phyloP scores from a whole-genome alignment of 2,329 filamentous ascomycete species.

The Exophiala xenobiotica region DNA sequence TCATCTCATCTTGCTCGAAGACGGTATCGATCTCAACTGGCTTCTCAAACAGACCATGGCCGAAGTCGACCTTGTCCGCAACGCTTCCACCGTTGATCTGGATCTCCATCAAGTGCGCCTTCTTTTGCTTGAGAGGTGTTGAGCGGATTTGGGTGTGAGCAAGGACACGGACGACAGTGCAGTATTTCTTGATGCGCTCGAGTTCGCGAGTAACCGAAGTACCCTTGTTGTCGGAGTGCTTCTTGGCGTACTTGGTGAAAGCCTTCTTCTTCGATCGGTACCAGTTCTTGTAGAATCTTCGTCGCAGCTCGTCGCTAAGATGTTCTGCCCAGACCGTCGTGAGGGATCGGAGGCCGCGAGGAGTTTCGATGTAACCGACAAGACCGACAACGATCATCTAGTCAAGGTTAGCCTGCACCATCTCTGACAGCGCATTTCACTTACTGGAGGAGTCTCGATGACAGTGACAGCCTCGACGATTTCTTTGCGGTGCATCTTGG shows the following conservation, averaged over 20 bases:
- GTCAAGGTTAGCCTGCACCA: constrained; percentile 27
- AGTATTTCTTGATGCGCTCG: constrained; percentile 99
- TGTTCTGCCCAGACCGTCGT: constrained; percentile 99
- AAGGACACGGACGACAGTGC: constrained; percentile 97
- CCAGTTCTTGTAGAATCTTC: constrained; percentile 99
- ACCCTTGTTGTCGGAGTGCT: constrained; percentile 92
- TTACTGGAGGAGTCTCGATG: constrained; percentile 93
- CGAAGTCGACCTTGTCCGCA: constrained; percentile 96
- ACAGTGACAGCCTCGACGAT: constrained; percentile 84
- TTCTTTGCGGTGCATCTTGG: constrained; percentile 99
- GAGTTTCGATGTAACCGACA: constrained; percentile 99
- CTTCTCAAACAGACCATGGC: constrained; percentile 98
- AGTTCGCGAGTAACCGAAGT: constrained; percentile 92
- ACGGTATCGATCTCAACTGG: constrained; percentile 86
- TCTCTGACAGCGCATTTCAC: constrained; percentile 46
- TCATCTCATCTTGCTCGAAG: constrained; percentile 99
- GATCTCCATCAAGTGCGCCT: constrained; percentile 99
- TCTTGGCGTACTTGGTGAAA: constrained; percentile 99
- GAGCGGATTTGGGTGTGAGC: constrained; percentile 99
- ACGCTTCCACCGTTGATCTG: constrained; percentile 98
- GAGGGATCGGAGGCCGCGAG: constrained; percentile 97
- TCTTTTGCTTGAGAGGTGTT: constrained; percentile 99
- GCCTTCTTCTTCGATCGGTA: constrained; percentile 99
- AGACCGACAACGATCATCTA: constrained; percentile 99
- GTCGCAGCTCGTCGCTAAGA: constrained; percentile 96